Base-by-base conservation (phyloP, 2,329 filamentous ascomycete genomes). In the Diaporthe capsici region DNA sequence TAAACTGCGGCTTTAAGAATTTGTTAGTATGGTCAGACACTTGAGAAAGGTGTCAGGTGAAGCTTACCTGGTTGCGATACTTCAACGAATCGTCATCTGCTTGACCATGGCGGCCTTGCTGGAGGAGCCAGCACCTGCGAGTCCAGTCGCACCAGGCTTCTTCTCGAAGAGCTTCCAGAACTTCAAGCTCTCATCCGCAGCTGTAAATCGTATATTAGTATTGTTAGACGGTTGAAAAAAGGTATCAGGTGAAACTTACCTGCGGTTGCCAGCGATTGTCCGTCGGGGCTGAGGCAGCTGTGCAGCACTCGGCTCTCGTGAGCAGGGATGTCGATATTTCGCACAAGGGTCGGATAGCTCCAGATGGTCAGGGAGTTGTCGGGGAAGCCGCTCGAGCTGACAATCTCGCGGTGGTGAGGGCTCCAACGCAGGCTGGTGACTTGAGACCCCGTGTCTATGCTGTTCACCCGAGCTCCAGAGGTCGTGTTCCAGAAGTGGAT, bases 401-500 rank as follows among this genome's bases (percentile, higher is more conserved):
- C 96, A 81, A 99, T 97, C 90, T 99, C 97, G 80, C 97, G 96
- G 90, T 98, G 98, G 86, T 95, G 93, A 77, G 95, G 95, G 90
- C 95, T 98, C 97, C 97, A 99, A 81, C 95, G 93, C 75, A 99
- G 91, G 80, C 94, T 97, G 79, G 97, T 99, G 75, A 99, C 97
- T 86, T 99, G 97, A 63, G 95, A 98, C 77, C 97, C 97, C 55
- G 97, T 98, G 85, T 98, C 96, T 85, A 99, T 98, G 90, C 95
- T 98, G 92, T 99, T 99, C 87, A 98, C 96, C 81, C 97, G 94
- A 72, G 97, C 96, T 77, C 97, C 97, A 6, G 96, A 98, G 31
- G 97, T 98, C 63, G 96, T 97, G 90, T 99, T 99, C 97, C 97
- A 99, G 91, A 99, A 99, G 89, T 99, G 97, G 85, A 99, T 99